These are phyloP conservation scores for Russula olivacea DNA, from an alignment of 768 basidiomycete genomes.

Conservation along the genomic window DNA sequence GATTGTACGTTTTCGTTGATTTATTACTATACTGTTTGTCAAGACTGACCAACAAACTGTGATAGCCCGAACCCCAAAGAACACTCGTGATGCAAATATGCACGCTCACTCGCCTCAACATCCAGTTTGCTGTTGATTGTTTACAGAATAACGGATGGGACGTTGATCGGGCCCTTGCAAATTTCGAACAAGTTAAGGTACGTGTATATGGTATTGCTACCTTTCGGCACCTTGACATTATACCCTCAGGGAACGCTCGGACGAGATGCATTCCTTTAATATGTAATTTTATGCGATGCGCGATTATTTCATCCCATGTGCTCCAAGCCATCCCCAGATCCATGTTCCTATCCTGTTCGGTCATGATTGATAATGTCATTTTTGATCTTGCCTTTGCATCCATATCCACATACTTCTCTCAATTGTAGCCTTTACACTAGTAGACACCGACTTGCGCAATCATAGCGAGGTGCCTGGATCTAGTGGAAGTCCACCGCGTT, in stretches of 20 bases:
- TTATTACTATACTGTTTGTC: not conserved
- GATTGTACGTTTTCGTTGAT: slow-evolving; percentile 46
- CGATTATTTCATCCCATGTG: not conserved
- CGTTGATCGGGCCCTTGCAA: slow-evolving; percentile 66
- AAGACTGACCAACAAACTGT: slow-evolving; percentile 22
- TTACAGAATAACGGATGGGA: slow-evolving; percentile 83
- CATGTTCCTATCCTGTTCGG: not conserved
- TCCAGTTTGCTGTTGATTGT: slow-evolving; percentile 77
- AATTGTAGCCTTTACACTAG: slow-evolving; percentile 4
- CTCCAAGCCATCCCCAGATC: not conserved
- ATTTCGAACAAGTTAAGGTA: slow-evolving; percentile 87
- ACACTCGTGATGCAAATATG: slow-evolving; percentile 64
- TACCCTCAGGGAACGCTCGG: slow-evolving; percentile 26
- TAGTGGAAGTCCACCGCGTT: not conserved
- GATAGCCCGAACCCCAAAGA: slow-evolving; percentile 65
- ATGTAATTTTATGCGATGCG: not conserved
- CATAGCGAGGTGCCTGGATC: slow-evolving; percentile 1
- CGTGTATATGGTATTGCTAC: slow-evolving; percentile 47
- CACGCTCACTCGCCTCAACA: slow-evolving; percentile 71
- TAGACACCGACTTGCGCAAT: not conserved
- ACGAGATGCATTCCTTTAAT: slow-evolving; percentile 29
- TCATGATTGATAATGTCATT: slow-evolving; percentile 10
- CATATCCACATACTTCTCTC: slow-evolving; percentile 2
- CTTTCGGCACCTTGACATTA: slow-evolving; percentile 30
- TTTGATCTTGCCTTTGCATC: slow-evolving; percentile 7